Conservation (phyloP, 495 filamentous ascomycete genomes). For the Haplographium delicatum region DNA sequence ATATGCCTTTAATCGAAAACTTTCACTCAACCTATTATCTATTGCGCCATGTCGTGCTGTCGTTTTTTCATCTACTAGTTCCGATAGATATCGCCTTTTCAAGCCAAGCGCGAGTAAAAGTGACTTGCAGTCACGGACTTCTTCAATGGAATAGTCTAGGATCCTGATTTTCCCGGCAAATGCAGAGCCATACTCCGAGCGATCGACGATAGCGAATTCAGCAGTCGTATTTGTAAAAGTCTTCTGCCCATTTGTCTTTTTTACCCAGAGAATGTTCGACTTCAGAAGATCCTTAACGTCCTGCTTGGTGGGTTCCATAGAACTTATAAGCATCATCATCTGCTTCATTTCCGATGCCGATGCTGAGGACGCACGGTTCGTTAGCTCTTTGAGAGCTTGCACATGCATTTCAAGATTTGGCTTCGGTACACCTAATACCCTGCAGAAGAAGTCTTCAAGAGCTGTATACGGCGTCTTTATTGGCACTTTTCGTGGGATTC, state of each 20-base stretch:
- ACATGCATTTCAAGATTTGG: conserved; percentile 31
- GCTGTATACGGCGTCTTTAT: conserved; percentile 32
- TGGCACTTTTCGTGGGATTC: conserved; percentile 31
- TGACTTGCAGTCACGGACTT: background rate
- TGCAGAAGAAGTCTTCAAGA: conserved; percentile 33
- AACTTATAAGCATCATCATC: conserved; percentile 31
- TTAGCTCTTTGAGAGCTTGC: conserved; percentile 31
- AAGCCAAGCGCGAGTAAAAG: background rate
- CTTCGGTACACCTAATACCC: conserved; percentile 28
- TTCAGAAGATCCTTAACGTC: background rate
- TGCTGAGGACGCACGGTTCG: conserved; percentile 12
- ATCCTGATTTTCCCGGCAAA: conserved; percentile 1
- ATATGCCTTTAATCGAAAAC: conserved; percentile 32
- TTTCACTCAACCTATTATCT: background rate
- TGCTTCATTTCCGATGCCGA: conserved; percentile 29
- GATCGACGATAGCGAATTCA: conserved; percentile 6
- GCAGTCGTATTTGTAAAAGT: background rate
- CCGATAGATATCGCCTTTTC: conserved; percentile 4
- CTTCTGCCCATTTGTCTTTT: background rate
- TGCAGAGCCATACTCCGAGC: background rate
- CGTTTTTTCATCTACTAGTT: conserved; percentile 5
- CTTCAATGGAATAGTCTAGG: background rate
- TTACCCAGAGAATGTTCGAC: conserved; percentile 8
- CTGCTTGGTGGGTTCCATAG: background rate
- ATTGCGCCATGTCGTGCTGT: background rate